Percentiles rank a stretch among this genome's conserved stretches.
These are phyloP conservation scores for Citrullus mucosospermus DNA, from an alignment of 306 rosid genomes.

Conservation along the genomic window DNA sequence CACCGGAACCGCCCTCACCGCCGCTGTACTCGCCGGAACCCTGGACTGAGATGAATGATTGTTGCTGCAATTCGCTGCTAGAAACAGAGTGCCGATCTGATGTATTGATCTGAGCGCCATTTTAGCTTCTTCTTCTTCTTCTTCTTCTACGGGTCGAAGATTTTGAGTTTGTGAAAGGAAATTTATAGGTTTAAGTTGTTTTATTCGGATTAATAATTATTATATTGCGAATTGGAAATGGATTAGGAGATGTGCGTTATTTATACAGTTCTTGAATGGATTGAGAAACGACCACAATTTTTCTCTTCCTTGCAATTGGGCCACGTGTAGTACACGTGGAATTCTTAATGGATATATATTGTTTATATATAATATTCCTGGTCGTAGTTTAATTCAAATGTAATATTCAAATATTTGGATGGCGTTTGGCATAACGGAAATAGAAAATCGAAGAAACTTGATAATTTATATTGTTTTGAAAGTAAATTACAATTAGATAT, in stretches of 20 bases:
- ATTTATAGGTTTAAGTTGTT: not conserved
- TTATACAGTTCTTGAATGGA: not conserved
- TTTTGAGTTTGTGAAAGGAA: not conserved
- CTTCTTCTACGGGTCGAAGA: not conserved
- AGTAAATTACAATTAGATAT: not conserved
- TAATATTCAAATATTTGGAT: not conserved
- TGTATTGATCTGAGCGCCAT: not conserved
- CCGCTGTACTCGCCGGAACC: not conserved
- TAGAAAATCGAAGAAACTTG: not conserved
- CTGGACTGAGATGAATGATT: not conserved
- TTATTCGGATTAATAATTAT: not conserved
- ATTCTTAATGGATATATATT: not conserved
- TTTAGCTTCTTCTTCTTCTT: not conserved
- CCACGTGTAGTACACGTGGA: not conserved
- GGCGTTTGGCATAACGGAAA: not conserved
- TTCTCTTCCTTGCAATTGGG: not conserved
- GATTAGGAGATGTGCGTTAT: not conserved
- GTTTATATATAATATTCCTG: not conserved
- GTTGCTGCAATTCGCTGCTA: not conserved
- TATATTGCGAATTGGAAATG: not conserved
- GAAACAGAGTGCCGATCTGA: not conserved
- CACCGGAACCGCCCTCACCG: not conserved
- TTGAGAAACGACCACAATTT: not conserved
- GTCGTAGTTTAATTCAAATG: not conserved
- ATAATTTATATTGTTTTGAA: not conserved